These are phyloP conservation scores for Talaromyces sp. DNA, from an alignment of 2,329 filamentous ascomycete species.

Conservation along the genomic window DNA sequence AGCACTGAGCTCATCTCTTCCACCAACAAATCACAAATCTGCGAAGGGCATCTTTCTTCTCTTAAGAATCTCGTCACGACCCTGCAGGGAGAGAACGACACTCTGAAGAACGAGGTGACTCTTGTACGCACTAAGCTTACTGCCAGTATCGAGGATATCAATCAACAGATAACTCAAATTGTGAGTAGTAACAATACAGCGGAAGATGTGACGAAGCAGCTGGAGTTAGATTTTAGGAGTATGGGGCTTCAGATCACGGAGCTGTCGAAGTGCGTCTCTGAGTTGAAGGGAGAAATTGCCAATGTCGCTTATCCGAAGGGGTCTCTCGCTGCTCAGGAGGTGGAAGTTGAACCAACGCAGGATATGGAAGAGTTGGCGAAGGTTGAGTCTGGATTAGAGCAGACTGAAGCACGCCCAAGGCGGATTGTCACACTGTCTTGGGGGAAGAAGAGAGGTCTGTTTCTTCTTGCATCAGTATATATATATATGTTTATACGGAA, in stretches of 20 bases:
- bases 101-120: constrained; percentile 15
- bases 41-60: constrained; percentile 10
- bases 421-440: constrained; percentile 1
- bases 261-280: background rate
- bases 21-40: constrained; percentile 9
- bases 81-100: constrained; percentile 17
- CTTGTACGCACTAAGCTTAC: constrained; percentile 7
- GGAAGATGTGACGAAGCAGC: background rate
- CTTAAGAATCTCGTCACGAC: constrained; percentile 14
- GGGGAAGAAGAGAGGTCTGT: background rate
- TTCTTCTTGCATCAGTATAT: too few relatives aligned
- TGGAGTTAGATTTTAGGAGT: constrained; percentile 1
- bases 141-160: constrained; percentile 9
- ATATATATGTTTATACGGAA: background rate
- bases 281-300: background rate
- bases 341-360: background rate
- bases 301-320: background rate
- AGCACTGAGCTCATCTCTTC: constrained; percentile 19
- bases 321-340: background rate
- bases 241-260: constrained; percentile 5
- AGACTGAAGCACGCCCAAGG: background rate
- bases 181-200: background rate
- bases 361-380: background rate
- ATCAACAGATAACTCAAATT: constrained; percentile 9
- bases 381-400: background rate